These are phyloP conservation scores for Psidium friedrichsthalianum DNA, from an alignment of 345 rosid genomes.

Conservation along the genomic window DNA sequence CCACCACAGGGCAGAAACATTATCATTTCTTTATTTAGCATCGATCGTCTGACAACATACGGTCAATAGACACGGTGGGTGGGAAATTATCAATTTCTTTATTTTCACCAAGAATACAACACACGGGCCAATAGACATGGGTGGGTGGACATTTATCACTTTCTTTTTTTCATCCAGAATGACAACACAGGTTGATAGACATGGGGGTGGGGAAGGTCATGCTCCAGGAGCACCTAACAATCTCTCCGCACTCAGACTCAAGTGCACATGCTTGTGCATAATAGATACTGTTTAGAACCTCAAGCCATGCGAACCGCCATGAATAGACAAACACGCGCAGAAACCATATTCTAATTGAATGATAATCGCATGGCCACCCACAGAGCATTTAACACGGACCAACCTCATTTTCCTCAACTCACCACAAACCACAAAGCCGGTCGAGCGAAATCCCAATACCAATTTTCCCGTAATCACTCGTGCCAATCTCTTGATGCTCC, in stretches of 20 bases:
- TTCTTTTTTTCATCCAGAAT: not conserved
- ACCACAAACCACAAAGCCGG: not conserved
- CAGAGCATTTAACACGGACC: not conserved
- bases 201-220: not conserved
- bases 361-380: not conserved
- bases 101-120: no score
- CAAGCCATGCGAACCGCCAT: not conserved
- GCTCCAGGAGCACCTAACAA: not conserved
- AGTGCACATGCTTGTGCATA: not conserved
- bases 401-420: not conserved
- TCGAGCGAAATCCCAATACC: not conserved
- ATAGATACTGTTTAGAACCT: not conserved
- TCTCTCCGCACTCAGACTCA: not conserved
- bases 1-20: not conserved
- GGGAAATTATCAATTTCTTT: not conserved
- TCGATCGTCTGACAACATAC: not conserved
- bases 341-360: not conserved
- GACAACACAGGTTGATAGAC: not conserved
- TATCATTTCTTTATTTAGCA: not conserved
- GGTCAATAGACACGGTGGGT: not conserved
- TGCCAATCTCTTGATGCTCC: not conserved
- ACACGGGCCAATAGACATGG: no score
- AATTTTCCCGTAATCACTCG: not conserved
- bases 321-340: not conserved
- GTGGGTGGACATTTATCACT: no score